These are phyloP conservation scores for Madurella mycetomatis DNA, from an alignment of 2,329 filamentous ascomycete genomes.

Conservation along the genomic window DNA sequence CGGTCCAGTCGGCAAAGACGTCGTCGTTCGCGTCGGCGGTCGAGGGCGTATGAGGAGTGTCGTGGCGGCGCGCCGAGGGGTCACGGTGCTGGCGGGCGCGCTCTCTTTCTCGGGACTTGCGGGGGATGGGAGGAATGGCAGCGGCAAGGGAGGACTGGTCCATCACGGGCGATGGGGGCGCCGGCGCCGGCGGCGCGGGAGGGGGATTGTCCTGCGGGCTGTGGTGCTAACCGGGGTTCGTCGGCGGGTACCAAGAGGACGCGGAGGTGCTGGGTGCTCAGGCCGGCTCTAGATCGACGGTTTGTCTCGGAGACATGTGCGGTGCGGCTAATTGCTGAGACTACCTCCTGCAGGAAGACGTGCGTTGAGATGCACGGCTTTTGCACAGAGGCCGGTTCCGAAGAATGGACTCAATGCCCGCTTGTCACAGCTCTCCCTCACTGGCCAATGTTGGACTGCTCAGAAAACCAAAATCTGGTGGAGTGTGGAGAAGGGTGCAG, in stretches of 20 bases:
- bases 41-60: slow-evolving; percentile 17
- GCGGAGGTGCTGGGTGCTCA: slow-evolving; percentile 3
- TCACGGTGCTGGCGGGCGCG: slow-evolving; percentile 16
- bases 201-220: slow-evolving; percentile 15
- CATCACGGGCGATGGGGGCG: slow-evolving; percentile 20
- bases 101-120: slow-evolving; percentile 25
- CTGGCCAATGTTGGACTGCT: background rate
- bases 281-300: slow-evolving; percentile 4
- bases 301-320: slow-evolving; percentile 12
- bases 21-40: slow-evolving; percentile 18
- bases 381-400: background rate
- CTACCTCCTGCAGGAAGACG: slow-evolving; percentile 18
- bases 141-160: slow-evolving; percentile 20
- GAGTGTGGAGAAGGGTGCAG: background rate
- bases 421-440: no score
- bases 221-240: slow-evolving; percentile 14
- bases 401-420: background rate
- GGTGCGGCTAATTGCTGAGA: slow-evolving; percentile 22
- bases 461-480: background rate
- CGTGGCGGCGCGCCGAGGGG: slow-evolving; percentile 12
- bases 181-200: slow-evolving; percentile 13
- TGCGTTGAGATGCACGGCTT: background rate
- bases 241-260: slow-evolving; percentile 6
- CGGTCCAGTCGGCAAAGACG: slow-evolving; percentile 25
- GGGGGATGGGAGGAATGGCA: slow-evolving; percentile 24